Conservation (phyloP, 768 basidiomycete genomes). For the Glaciozyma antarctica region DNA sequence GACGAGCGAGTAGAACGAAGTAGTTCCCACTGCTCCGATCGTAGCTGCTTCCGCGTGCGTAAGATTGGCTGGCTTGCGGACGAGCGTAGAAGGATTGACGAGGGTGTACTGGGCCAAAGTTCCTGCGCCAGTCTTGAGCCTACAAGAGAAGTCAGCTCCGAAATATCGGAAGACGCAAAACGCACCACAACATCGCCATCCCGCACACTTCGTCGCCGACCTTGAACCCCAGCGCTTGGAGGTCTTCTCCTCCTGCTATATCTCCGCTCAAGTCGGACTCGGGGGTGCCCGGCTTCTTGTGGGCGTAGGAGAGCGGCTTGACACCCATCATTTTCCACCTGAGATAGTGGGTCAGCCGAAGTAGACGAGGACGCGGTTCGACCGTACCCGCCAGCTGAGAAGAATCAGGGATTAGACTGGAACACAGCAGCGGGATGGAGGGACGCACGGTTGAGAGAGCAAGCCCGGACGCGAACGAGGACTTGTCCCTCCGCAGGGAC, state of each 20-base stretch:
- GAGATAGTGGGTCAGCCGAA: neutral
- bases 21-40: constrained; percentile 51
- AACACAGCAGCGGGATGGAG: neutral
- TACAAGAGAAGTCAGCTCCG: neutral
- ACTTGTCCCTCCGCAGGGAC: constrained; percentile 44
- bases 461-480: constrained; percentile 49
- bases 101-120: constrained; percentile 52
- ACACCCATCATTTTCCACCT: constrained; percentile 49
- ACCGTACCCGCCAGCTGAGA: neutral
- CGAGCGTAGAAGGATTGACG: constrained; percentile 45
- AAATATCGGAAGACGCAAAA: neutral
- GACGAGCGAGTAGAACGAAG: constrained; percentile 53
- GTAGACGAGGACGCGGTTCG: neutral
- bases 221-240: constrained; percentile 49
- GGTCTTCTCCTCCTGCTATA: constrained; percentile 44
- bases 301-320: constrained; percentile 45
- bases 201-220: constrained; percentile 61
- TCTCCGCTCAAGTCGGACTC: constrained; percentile 60
- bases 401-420: neutral
- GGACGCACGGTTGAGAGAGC: constrained; percentile 60
- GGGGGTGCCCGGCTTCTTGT: constrained; percentile 48
- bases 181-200: constrained; percentile 40
- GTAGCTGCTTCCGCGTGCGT: constrained; percentile 54
- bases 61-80: constrained; percentile 47
- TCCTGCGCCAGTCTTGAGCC: constrained; percentile 46